Conservation (phyloP, 768 basidiomycete genomes). For the Roridomyces roridus region DNA sequence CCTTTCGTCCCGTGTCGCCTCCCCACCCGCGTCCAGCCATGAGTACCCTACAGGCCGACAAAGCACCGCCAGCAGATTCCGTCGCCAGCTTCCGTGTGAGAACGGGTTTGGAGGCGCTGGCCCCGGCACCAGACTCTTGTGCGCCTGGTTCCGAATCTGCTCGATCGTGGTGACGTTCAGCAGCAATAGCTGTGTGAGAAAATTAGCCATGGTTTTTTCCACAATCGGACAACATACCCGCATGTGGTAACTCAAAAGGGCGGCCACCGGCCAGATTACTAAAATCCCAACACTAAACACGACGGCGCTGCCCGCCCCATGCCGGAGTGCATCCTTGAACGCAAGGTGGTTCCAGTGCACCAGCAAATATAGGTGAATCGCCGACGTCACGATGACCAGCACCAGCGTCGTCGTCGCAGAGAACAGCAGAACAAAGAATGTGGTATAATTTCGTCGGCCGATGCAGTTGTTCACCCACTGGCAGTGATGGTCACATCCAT, state of each 20-base stretch:
- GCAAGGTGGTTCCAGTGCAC: slow-evolving; percentile 54
- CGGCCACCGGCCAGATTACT: slow-evolving; percentile 84
- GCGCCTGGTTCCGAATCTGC: slow-evolving; percentile 90
- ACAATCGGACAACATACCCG: slow-evolving; percentile 59
- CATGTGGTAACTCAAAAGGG: slow-evolving; percentile 83
- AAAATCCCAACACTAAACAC: slow-evolving; percentile 75
- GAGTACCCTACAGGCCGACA: slow-evolving; percentile 83
- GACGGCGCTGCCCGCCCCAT: slow-evolving; percentile 80
- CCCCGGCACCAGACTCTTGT: slow-evolving; percentile 69
- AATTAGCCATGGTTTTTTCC: neutral
- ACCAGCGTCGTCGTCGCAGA: slow-evolving; percentile 77
- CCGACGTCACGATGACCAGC: slow-evolving; percentile 83
- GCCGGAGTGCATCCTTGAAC: slow-evolving; percentile 52
- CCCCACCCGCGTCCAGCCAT: slow-evolving; percentile 71
- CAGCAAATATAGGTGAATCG: slow-evolving; percentile 78
- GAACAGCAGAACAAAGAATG: slow-evolving; percentile 88
- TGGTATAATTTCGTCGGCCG: slow-evolving; percentile 92
- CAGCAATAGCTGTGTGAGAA: slow-evolving; percentile 63
- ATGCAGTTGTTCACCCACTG: slow-evolving; percentile 96
- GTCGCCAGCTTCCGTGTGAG: slow-evolving; percentile 76
- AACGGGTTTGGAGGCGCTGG: slow-evolving; percentile 85
- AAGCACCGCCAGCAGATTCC: slow-evolving; percentile 77
- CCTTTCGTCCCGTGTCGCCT: slow-evolving; percentile 75
- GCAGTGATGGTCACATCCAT: slow-evolving; percentile 92
- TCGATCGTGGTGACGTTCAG: slow-evolving; percentile 96